These are phyloP conservation scores for Diplocarpon rosae DNA, from an alignment of 2,329 filamentous ascomycete genomes.

Conservation along the genomic window DNA sequence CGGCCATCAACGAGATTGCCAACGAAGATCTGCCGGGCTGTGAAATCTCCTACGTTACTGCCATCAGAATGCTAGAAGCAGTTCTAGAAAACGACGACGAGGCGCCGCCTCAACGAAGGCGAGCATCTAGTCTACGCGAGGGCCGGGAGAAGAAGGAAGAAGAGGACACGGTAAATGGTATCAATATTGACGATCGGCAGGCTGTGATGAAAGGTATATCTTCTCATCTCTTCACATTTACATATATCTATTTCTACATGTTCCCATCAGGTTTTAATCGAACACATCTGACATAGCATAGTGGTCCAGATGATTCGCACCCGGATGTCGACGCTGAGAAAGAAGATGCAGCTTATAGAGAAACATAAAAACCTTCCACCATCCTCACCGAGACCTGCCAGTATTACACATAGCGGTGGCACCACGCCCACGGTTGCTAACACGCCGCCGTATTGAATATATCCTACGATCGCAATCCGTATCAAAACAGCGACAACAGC, in stretches of 20 bases:
- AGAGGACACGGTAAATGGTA: constrained; percentile 41
- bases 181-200: constrained; percentile 61
- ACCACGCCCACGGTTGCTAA: constrained; percentile 25
- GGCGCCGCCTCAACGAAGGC: constrained; percentile 33
- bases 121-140: constrained; percentile 30
- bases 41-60: constrained; percentile 86
- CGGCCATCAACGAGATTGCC: constrained; percentile 91
- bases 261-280: background rate
- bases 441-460: constrained; percentile 23
- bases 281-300: constrained; percentile 27
- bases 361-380: constrained; percentile 30
- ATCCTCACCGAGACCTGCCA: constrained; percentile 22
- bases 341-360: constrained; percentile 51
- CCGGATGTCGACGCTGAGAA: constrained; percentile 44
- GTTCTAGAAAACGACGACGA: constrained; percentile 77
- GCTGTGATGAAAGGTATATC: constrained; percentile 60
- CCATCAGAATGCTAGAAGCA: constrained; percentile 89
- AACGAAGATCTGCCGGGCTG: constrained; percentile 80
- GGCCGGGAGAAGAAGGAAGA: constrained; percentile 34
- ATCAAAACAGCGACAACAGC: background rate
- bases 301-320: constrained; percentile 52
- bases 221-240: constrained; percentile 2
- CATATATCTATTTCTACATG: constrained; percentile 10
- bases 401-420: constrained; percentile 23
- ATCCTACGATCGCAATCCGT: background rate